Conservation (phyloP, 805 yeast genomes). For the Priceomyces haplophilus region DNA sequence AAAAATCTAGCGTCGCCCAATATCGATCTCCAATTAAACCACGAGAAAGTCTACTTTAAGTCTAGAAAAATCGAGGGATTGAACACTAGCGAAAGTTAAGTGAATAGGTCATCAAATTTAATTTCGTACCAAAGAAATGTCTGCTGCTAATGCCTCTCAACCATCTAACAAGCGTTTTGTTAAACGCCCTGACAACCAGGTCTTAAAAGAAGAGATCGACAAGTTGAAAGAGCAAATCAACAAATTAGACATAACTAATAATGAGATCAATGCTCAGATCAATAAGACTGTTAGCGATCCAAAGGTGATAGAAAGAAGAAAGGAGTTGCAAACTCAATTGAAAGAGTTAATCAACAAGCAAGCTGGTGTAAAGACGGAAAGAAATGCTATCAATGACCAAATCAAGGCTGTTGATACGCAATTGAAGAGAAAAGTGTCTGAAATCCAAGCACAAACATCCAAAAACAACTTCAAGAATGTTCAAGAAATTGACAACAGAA, state of each 20-base stretch:
- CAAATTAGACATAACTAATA: slow-evolving; percentile 54
- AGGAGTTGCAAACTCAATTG: slow-evolving; percentile 33
- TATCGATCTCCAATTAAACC: neutral
- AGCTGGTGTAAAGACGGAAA: slow-evolving; percentile 46
- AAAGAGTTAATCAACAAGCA: slow-evolving; percentile 45
- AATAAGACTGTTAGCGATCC: slow-evolving; percentile 38
- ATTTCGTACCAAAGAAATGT: slow-evolving; percentile 6
- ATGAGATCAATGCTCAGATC: slow-evolving; percentile 52
- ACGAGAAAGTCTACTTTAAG: slow-evolving; percentile 1
- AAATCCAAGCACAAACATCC: slow-evolving; percentile 67
- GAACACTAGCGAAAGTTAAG: neutral
- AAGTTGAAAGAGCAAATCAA: slow-evolving; percentile 59
- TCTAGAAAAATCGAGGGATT: slow-evolving; percentile 1
- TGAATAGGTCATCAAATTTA: neutral
- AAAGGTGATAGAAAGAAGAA: slow-evolving; percentile 28
- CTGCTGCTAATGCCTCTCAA: slow-evolving; percentile 14
- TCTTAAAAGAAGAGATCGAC: slow-evolving; percentile 56
- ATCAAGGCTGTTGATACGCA: slow-evolving; percentile 66
- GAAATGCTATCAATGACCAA: slow-evolving; percentile 59
- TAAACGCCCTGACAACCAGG: slow-evolving; percentile 72
- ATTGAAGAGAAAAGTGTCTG: slow-evolving; percentile 71
- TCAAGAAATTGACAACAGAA: slow-evolving; percentile 67
- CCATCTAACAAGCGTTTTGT: slow-evolving; percentile 47
- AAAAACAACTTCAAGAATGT: slow-evolving; percentile 66
- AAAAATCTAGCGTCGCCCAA: slow-evolving; percentile 4